Evolutionary conservation across 148 eudicot species (phyloP), one percentile per base, ranked within the genome.

Genomic region (Mesembryanthemum crystallinum): DNA sequence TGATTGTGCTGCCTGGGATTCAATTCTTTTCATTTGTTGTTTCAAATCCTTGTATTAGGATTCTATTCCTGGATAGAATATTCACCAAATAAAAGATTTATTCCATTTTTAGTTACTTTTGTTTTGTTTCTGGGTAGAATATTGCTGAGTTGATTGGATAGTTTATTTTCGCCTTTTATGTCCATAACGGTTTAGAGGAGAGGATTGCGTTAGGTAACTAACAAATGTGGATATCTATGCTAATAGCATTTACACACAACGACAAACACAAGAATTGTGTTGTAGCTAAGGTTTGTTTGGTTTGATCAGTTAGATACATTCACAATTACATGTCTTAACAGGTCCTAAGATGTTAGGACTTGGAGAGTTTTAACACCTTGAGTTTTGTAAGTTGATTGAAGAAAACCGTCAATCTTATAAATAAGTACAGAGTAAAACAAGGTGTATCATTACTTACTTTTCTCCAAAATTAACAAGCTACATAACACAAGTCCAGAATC

Each of bases 21-120:
- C 49, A 47, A 72, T 52, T 71, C 43, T 71, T 71, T 49, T 18
- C 5, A 57, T 32, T 39, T 64, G 37, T 55, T 60, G 17, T 59
- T 66, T 76, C 73, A 42, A 71, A 62, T 70, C 39, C 47, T 64
- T 58, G 37, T 51, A 25, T 49, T 21, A 54, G 5, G 30, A 67
- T 55, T 67, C 62, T 47, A 74, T 18, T 61, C 11, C 45, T 49
- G 55, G 29, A 74, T 63, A 74, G 58, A 64, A 51, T 68, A 70
- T 33, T 35, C 55, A 74, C 29, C 27, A 69, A 74, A 79, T 74
- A 74, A 74, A 42, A n/a, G 51, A 33, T n/a, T 54, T 35, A 14
- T 25, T 64, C 29, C 52, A 39, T 8, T 76, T 29, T 61, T 15
- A n/a, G 12, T 54, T 51, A 63, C 7, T 33, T 57, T n/a, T 58